Conservation (phyloP, 768 basidiomycete species). For the Crepidotus variabilis region DNA sequence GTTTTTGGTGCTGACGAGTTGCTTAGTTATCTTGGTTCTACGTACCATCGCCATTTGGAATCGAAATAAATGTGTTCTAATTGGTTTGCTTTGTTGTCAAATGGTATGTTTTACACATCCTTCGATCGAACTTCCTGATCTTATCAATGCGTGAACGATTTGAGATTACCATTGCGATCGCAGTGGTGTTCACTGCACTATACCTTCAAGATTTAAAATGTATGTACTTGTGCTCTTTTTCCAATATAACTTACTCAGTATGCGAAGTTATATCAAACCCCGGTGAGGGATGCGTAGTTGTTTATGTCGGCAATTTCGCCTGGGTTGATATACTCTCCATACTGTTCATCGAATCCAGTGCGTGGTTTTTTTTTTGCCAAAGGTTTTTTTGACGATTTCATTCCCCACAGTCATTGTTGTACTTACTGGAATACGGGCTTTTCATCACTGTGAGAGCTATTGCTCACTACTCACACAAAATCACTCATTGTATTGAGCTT, state of each 20-base stretch:
- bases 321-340: background rate
- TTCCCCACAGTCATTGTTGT: background rate
- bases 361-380: background rate
- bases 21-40: background rate
- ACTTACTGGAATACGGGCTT: background rate
- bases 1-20: background rate
- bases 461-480: background rate
- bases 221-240: background rate
- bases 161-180: background rate
- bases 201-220: background rate
- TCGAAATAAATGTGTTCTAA: background rate
- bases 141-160: background rate
- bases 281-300: background rate
- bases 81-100: background rate
- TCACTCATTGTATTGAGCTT: background rate
- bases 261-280: background rate
- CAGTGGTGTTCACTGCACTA: background rate
- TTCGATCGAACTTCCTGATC: background rate
- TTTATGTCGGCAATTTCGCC: background rate
- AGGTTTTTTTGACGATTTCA: background rate
- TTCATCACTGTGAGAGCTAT: background rate
- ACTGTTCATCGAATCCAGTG: background rate
- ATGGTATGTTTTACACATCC: background rate
- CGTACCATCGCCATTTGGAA: background rate
- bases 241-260: background rate